Evolutionary conservation across 2,329 filamentous ascomycete species (phyloP).

Genomic region (Aulographum hederae): DNA sequence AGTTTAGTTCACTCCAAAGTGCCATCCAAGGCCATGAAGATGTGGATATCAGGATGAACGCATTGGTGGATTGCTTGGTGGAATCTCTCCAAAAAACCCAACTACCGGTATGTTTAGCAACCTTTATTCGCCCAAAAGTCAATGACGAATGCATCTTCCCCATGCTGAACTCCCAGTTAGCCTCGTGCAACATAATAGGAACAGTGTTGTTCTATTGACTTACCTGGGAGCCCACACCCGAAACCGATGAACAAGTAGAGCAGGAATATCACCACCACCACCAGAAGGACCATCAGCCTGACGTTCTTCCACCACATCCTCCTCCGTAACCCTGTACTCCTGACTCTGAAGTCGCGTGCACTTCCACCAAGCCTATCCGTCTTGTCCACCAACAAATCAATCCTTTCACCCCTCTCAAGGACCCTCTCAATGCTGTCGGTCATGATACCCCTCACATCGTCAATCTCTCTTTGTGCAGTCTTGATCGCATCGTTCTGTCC

Average conservation of each 20-base stretch:
- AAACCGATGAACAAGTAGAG: constrained; percentile 55
- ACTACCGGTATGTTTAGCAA: too few species aligned
- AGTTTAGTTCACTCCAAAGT: too few species aligned
- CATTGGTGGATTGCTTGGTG: too few species aligned
- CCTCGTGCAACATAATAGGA: background rate
- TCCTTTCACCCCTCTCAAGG: constrained; percentile 71
- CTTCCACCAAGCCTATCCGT: constrained; percentile 80
- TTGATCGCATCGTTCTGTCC: constrained; percentile 65
- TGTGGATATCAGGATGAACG: too few species aligned
- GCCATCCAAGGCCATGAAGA: too few species aligned
- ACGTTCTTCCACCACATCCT: constrained; percentile 99
- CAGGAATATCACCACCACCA: constrained; percentile 53
- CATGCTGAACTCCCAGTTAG: background rate
- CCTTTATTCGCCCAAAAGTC: background rate
- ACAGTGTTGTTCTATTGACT: constrained; percentile 6
- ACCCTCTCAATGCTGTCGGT: constrained; percentile 86
- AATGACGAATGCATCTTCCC: background rate
- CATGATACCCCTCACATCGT: constrained; percentile 85
- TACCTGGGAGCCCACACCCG: constrained; percentile 49
- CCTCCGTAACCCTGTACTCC: constrained; percentile 70
- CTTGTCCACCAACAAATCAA: constrained; percentile 90
- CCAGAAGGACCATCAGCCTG: constrained; percentile 71
- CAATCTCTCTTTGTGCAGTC: constrained; percentile 76
- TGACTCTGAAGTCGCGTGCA: constrained; percentile 75
- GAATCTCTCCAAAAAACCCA: too few species aligned